Conservation (phyloP, 192 early-diverging fungal species). For the Backusella westeae region DNA sequence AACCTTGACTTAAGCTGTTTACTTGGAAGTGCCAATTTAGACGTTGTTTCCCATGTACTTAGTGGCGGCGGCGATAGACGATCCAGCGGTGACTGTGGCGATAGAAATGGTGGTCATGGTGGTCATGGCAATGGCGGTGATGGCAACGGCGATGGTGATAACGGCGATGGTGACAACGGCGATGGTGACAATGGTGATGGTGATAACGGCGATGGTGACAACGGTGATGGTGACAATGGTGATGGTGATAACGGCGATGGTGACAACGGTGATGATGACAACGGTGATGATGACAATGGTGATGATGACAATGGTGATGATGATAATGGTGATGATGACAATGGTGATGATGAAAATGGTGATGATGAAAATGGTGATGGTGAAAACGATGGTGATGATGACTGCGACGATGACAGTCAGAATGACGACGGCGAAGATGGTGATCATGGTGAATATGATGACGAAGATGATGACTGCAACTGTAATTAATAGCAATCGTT, state of each 20-base stretch:
- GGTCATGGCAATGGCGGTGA: background rate
- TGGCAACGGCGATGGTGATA: background rate
- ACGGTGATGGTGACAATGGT: background rate
- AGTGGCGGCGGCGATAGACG: background rate
- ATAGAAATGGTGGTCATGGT: background rate
- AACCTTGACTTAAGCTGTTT: background rate
- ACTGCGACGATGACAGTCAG: background rate
- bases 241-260: background rate
- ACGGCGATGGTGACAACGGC: background rate
- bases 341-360: background rate
- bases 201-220: background rate
- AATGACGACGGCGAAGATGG: background rate
- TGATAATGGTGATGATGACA: background rate
- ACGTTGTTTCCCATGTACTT: background rate
- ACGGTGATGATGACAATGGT: background rate
- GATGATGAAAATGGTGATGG: too few relatives aligned
- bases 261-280: background rate
- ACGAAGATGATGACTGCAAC: background rate
- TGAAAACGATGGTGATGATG: background rate
- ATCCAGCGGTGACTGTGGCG: background rate
- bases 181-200: background rate
- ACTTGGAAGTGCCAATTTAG: background rate
- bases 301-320: background rate
- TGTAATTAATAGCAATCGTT: background rate
- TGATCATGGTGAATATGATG: background rate